These are phyloP conservation scores for Backusella psychrophila DNA, from an alignment of 192 early-diverging fungal genomes.

Conservation along the genomic window DNA sequence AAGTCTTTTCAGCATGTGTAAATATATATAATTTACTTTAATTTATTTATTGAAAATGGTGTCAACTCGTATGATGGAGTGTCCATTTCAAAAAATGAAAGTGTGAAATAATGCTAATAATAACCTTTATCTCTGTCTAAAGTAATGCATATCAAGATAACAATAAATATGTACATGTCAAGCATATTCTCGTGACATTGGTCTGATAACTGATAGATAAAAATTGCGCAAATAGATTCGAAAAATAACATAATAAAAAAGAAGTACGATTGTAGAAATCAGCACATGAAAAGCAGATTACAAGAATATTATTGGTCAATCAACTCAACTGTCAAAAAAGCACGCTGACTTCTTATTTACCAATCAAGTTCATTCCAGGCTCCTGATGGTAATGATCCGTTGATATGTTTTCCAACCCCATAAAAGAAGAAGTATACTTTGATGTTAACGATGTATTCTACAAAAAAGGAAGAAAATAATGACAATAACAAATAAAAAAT, in stretches of 20 bases:
- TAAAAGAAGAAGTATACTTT: neutral
- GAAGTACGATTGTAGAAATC: neutral
- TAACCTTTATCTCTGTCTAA: neutral
- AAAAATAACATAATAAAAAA: neutral
- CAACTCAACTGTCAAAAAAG: neutral
- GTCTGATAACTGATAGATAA: slow-evolving; percentile 1
- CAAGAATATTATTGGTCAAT: neutral
- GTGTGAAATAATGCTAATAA: neutral
- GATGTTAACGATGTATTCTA: neutral
- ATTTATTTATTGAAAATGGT: neutral
- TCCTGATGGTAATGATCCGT: neutral
- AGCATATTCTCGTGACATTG: slow-evolving; percentile 4
- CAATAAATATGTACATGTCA: neutral
- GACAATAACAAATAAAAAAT: neutral
- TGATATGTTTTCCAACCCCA: neutral
- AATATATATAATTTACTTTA: neutral
- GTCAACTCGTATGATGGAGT: neutral
- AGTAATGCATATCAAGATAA: slow-evolving; percentile 3
- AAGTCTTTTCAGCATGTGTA: neutral
- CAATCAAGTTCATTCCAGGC: neutral
- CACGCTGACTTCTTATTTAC: neutral
- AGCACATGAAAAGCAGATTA: neutral
- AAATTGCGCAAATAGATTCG: neutral
- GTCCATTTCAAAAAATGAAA: neutral
- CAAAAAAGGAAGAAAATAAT: neutral